Evolutionary conservation across 1,139 yeast genomes (phyloP), one percentile per base, ranked within the genome.

Genomic region (Kodamaea sp.): DNA sequence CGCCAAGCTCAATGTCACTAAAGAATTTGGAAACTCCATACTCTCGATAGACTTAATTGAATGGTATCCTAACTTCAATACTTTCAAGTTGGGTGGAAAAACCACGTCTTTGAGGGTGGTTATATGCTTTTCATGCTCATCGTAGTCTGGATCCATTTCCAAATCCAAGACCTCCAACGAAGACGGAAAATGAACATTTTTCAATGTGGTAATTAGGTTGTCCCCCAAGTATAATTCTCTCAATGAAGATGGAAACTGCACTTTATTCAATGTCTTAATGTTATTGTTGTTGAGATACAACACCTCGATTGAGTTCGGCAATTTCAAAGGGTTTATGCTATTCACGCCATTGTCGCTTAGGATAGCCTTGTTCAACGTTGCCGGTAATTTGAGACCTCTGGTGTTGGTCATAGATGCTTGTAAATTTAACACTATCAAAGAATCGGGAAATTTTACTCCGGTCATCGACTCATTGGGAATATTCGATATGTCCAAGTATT

Each of bases 401-500:
- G 75, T 68, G 39, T 59, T 69, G 2, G 75, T 68, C 76, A 70
- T 70, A 5, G 73, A 64, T 30, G 66, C 68, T 44, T 69, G 75
- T 11, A 70, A 48, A 40, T 70, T 70, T 29, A 70, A 56, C 4
- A 57, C 58, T 13, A 49, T 46, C 22, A 66, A 48, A 57, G 52
- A 59, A 34, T 70, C 76, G 0, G 76, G 76, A 35, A 70, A 69
- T 37, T 66, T 67, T 8, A 70, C 62, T 0, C 76, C 73, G 0
- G 75, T 62, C 76, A 70, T 70, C 5, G 73, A 62, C 40, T 70
- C 76, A 43, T 69, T 70, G 4, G 76, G 76, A 10, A 70, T 61
- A 39, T 66, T 63, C 3, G 74, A 66, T 5, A 67, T 44, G 39
- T 70, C 76, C 41, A 70, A 53, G 39, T 56, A 57, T 28, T 51